A percentile compares a stretch with the other conserved stretches of the same genome.
Conservation (phyloP, 495 filamentous ascomycete species). For the Neurospora sp. region DNA sequence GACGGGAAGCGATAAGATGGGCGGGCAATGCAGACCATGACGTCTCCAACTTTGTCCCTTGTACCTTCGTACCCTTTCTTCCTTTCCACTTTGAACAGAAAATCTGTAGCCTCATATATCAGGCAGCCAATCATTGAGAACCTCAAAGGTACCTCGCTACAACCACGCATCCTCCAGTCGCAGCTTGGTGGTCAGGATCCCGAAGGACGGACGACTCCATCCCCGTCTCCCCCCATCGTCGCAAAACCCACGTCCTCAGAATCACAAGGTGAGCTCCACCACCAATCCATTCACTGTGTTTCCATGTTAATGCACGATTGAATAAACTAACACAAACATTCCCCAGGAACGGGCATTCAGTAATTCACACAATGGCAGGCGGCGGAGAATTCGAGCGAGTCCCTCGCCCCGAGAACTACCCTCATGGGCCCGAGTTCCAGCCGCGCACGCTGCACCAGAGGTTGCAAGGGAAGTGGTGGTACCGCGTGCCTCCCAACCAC, state of each 20-base stretch:
- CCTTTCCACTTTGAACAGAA: neutral
- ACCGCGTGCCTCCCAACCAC: constrained; percentile 23
- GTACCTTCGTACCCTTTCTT: neutral
- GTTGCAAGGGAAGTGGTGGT: neutral
- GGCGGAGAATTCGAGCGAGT: neutral
- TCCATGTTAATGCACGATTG: neutral
- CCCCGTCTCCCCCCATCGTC: neutral
- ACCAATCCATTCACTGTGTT: neutral
- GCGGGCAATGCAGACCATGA: neutral
- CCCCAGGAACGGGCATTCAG: neutral
- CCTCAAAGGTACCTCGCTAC: neutral
- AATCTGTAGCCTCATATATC: neutral
- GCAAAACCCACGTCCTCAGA: neutral
- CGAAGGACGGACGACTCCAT: neutral
- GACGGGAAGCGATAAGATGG: neutral
- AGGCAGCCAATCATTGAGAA: neutral
- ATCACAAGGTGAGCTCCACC: neutral
- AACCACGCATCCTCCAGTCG: neutral
- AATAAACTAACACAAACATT: neutral
- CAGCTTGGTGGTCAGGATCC: neutral
- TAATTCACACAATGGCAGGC: neutral
- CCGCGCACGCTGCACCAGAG: neutral
- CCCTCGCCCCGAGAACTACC: neutral
- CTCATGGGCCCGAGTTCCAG: neutral
- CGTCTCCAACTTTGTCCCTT: neutral